Percentiles rank a stretch among this genome's conserved stretches.
phyloP scores from a whole-genome alignment of 148 eudicot species.

The Selenicereus undatus region DNA sequence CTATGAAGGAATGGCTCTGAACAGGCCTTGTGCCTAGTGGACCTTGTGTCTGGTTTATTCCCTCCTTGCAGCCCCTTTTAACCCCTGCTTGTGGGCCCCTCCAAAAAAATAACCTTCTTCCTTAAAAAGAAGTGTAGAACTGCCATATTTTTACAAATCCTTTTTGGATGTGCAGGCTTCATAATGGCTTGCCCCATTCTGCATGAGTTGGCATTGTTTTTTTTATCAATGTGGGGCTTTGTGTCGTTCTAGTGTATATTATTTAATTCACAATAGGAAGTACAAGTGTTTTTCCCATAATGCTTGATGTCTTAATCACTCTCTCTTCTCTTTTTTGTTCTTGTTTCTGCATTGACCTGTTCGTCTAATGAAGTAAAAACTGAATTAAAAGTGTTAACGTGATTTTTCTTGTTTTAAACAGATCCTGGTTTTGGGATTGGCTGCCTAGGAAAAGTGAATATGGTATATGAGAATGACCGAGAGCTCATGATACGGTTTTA shows the following conservation, averaged over 20 bases:
- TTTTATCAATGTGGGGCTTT: neutral
- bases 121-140: neutral
- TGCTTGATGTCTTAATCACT: neutral
- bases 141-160: neutral
- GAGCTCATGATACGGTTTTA: constrained; percentile 87
- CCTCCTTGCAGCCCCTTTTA: too few species aligned
- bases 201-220: neutral
- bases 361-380: neutral
- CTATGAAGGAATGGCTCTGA: too few species aligned
- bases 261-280: neutral
- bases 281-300: neutral
- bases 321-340: neutral
- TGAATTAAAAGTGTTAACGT: neutral
- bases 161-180: neutral
- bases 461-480: constrained; percentile 73
- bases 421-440: constrained; percentile 90
- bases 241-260: neutral
- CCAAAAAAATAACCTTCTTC: too few species aligned
- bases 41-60: too few species aligned
- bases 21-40: too few species aligned
- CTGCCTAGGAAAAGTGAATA: constrained; percentile 84
- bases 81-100: too few species aligned
- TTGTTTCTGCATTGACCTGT: neutral
- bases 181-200: neutral
- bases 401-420: constrained; percentile 27